Conservation (phyloP, 108 stramenopile species). For the Pseudonitzschia multiseries region DNA sequence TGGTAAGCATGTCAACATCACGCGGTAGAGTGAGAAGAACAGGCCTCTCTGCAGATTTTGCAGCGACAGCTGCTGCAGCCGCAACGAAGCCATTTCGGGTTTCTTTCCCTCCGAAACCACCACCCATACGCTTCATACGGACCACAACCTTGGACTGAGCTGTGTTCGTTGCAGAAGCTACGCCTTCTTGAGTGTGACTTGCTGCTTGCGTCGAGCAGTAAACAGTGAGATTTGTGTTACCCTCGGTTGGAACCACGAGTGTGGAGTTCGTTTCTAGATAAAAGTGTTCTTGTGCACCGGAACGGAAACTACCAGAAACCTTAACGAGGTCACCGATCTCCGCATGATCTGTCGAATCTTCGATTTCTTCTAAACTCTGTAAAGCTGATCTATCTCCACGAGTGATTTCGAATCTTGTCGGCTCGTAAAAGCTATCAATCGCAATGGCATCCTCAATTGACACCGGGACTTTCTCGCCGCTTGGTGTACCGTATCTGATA, state of each 20-base stretch:
- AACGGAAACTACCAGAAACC: constrained; percentile 69
- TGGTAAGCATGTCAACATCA: constrained; percentile 93
- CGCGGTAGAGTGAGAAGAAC: constrained; percentile 87
- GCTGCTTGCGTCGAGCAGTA: constrained; percentile 91
- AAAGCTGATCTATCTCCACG: constrained; percentile 60
- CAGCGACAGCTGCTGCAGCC: constrained; percentile 87
- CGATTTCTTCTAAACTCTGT: constrained; percentile 23
- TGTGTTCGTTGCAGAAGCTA: constrained; percentile 79
- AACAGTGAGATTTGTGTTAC: constrained; percentile 77
- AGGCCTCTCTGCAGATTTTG: constrained; percentile 74
- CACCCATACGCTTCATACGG: constrained; percentile 92
- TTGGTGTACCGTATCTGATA: constrained; percentile 67
- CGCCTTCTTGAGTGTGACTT: constrained; percentile 86
- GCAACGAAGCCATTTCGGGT: constrained; percentile 76
- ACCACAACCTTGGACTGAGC: constrained; percentile 86
- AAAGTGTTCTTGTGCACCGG: constrained; percentile 95
- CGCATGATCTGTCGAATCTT: constrained; percentile 16
- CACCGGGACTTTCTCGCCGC: constrained; percentile 57
- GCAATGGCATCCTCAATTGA: constrained; percentile 89
- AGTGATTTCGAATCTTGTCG: constrained; percentile 61
- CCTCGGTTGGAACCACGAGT: constrained; percentile 88
- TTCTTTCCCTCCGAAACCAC: constrained; percentile 88
- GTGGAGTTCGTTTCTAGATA: constrained; percentile 92
- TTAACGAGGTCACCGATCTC: constrained; percentile 59
- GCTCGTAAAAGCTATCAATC: constrained; percentile 70